Evolutionary conservation across 2,329 filamentous ascomycete species (phyloP), one percentile per base, ranked within the genome.

Genomic region (Neonectria punicea): DNA sequence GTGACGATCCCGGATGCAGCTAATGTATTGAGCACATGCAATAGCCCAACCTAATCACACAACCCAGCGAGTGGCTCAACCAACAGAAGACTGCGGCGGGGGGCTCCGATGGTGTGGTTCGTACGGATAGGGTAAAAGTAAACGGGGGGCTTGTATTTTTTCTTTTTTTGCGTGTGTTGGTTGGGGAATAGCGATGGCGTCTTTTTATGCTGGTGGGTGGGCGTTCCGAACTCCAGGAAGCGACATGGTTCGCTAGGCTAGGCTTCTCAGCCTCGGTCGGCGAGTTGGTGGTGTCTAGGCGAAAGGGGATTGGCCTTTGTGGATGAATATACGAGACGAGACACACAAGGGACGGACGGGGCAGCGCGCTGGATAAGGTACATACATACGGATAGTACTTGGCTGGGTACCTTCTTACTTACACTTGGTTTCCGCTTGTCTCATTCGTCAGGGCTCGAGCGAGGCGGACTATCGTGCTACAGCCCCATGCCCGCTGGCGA

Each of bases 21-120:
- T 61, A 61, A 61, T 43, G 39, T 43, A 20, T 11, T 4, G 16
- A 43, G 39, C 39, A 18, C 39, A 43, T 43, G n/a, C n/a, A 43
- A 43, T 54, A 49, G 41, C n/a, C 53, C 44, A 61, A 22, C 47
- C 44, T 56, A 63, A 63, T 63, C 53, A 63, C 60, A 51, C 39
- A 56, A 53, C 25, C 50, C 25, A 44, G 58, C 50, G 50, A 54
- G 51, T 30, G 58, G 49, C 28, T 61, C 50, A 36, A 10, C 39
- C 41, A 57, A 51, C 34, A 32, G 18, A n/a, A 49, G 9, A 18
- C 22, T 43, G 3, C n/a, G 39, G 39, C 50, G 55, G 55, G 25
- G 50, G 55, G 16, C 44, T 53, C 55, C 61, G 61, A 46, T 46
- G 53, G 53, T 53, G 62, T 53, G 58, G 53, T 58, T 53, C 47